Evolutionary conservation across 2,329 filamentous ascomycete species (phyloP), one percentile per base, ranked within the genome.

Genomic region (Tolypocladium nubicola): DNA sequence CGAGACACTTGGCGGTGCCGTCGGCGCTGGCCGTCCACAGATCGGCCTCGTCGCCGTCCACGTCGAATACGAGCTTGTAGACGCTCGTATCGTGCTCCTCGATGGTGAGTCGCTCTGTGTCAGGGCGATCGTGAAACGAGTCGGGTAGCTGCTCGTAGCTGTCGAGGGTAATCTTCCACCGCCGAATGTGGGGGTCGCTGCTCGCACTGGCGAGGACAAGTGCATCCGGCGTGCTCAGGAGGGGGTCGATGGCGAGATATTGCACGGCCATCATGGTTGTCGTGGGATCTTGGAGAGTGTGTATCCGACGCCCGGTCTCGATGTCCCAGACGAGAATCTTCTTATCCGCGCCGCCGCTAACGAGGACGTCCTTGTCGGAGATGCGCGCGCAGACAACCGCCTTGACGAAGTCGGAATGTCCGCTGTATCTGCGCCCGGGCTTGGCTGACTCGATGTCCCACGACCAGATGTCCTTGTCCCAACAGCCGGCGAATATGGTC

Each of bases 1-100:
- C 80, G 10, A 97, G 79, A 64, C 90, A 92, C 70, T 93, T 94
- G 2, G 85, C 85, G 0, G 88, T 91, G 64, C 90, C 94, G 70
- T 99, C 94, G 5, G 90, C 91, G 59, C 90, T 96, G 7, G 92
- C 88, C 9, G 93, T 97, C 91, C 91, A 97, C 16, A 97, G 74
- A 64, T 97, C 89, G 38, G 81, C 84, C 14, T 82, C 80, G 8
- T 84, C 83, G 39, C 73, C 75, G 7, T 77, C 74, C 19, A 70
- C 67, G 61, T 91, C 87, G 64, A 96, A 96, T 23, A 82, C 75
- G 16, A 97, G 74, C 62, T 82, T 85, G 72, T 96, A 95, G 11
- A 99, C 85, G 62, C 88, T 94, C 1, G 94, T 99, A 63, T 97
- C 90, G 71, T 99, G 94, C 61, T 87, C 87, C 52, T 87, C 73